Base-by-base conservation (phyloP, 2,329 filamentous ascomycete species). In the Pseudofabraea citricarpa region DNA sequence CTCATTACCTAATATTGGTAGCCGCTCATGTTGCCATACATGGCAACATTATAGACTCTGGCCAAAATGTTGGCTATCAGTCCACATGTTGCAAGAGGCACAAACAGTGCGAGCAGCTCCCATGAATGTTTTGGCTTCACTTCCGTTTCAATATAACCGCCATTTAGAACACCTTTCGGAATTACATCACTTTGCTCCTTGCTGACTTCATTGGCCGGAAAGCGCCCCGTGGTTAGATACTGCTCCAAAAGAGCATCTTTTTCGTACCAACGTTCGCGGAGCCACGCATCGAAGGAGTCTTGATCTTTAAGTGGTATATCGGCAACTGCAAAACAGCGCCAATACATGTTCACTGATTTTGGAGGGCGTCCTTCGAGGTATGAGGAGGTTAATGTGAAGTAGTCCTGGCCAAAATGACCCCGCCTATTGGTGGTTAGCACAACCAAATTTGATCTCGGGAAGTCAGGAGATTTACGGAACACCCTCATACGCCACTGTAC, bases 311-410 rank as follows among this genome's bases (percentile, higher is more conserved):
- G 75, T 0, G 91, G 91, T 33, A 98, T 95, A 16, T 89, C 81
- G 18, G 77, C 75, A 12, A 96, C 62, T 24, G 79, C 77, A 65
- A 95, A 96, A 8, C 90, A 82, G 41, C 93, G 81, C 89, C 91
- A 98, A 66, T 95, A 86, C 72, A 97, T 90, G 65, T 96, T 97
- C 57, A 97, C 90, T 2, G 90, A 95, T 62, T 90, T 95, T 2
- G 91, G 93, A 1, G 90, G 85, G 1, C 87, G 81, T 10, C 93
- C 90, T 63, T 93, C 81, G 50, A 96, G 83, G 61, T 93, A 95
- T 4, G 89, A 94, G 38, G 90, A 90, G 3, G 80, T 78, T 4
- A 98, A 73, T 0, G 87, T 90, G 64, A 94, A 97, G 57, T 87
- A 85, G 38, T 94, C 81, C 61, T 97, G 90, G n/a, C 91, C 90